Percentiles rank a stretch among this genome's conserved stretches.
These are phyloP conservation scores for Candida tibetensis DNA, from an alignment of 805 yeast species.

Conservation along the genomic window DNA sequence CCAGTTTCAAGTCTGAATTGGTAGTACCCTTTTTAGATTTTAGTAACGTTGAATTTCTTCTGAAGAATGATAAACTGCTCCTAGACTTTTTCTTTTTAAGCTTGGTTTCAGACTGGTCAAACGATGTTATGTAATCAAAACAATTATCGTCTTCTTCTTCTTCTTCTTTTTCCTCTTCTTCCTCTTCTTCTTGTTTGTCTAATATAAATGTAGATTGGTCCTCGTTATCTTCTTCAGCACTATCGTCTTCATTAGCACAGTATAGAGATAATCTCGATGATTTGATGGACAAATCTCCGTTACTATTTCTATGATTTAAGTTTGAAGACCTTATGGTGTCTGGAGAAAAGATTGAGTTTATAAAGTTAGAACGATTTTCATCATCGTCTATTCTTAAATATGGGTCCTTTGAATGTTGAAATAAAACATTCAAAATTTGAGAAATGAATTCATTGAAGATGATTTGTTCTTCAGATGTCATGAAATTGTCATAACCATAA, in stretches of 20 bases:
- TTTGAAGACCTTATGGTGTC: not conserved
- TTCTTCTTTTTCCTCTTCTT: not conserved
- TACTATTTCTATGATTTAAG: not conserved
- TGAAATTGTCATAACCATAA: not conserved
- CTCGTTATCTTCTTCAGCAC: constrained; percentile 1
- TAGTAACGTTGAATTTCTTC: not conserved
- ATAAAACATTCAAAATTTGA: constrained; percentile 6
- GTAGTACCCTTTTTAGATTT: not conserved
- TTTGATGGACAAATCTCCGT: constrained; percentile 5
- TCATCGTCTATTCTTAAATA: not conserved
- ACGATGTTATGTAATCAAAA: constrained; percentile 16
- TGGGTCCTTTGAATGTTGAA: constrained; percentile 2
- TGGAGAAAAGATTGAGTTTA: not conserved
- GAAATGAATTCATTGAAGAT: constrained; percentile 8
- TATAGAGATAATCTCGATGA: constrained; percentile 9
- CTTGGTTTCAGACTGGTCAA: constrained; percentile 7
- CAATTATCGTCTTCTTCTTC: constrained; percentile 16
- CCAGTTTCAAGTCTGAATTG: not conserved
- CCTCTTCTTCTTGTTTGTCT: not conserved
- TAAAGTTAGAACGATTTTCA: not conserved
- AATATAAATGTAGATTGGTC: not conserved
- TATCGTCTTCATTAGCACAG: constrained; percentile 3
- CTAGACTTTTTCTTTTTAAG: constrained; percentile 1
- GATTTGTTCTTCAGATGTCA: constrained; percentile 8
- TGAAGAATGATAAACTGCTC: constrained; percentile 3